Evolutionary conservation across 2,329 filamentous ascomycete genomes (phyloP), one percentile per base, ranked within the genome.

Genomic region (Claviceps pusilla): DNA sequence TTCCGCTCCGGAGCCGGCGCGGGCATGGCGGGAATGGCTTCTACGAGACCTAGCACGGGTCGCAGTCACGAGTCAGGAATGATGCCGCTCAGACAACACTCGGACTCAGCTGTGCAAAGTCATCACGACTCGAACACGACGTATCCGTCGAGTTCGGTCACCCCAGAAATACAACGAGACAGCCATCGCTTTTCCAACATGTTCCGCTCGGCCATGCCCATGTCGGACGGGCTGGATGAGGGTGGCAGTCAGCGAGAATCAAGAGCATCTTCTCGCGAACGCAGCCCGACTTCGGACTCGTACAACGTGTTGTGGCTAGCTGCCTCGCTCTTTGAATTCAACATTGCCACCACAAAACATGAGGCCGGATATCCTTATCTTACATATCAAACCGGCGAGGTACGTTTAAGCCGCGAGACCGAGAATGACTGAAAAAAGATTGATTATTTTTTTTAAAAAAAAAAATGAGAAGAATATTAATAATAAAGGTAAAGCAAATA

Each of bases 341-440:
- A 95, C 64, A 97, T 97, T 64, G 87, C 91, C 64, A 88, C 87
- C 29, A 87, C 89, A 31, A 88, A 95, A 62, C 83, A 87, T 55
- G 93, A 97, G 71, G 91, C 87, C 57, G 93, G 93, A 29, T 97
- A 95, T 69, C 90, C 91, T 24, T 98, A 98, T 67, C 74, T 98
- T 57, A 93, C 89, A 48, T 98, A 98, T 70, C 87, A 91, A 60
- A 87, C 90, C 53, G 93, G 93, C 59, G 93, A 98, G 75, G 83
- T 86, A 66, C 63, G 78, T 71, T 50, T 6, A 7, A 39, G 4
- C n/a, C 19, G 2, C 24, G 24, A 14, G 39, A 16, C 24, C n/a
- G 33, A 11, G 7, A 14, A 28, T 14, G 11, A 11, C 9, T 28
- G 11, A 14, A 46, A 16, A 33, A 33, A 9, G 31, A 7, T 33